Evolutionary conservation across 2,329 filamentous ascomycete species (phyloP), one percentile per base, ranked within the genome.

Genomic region (Hypoxylon sp.): DNA sequence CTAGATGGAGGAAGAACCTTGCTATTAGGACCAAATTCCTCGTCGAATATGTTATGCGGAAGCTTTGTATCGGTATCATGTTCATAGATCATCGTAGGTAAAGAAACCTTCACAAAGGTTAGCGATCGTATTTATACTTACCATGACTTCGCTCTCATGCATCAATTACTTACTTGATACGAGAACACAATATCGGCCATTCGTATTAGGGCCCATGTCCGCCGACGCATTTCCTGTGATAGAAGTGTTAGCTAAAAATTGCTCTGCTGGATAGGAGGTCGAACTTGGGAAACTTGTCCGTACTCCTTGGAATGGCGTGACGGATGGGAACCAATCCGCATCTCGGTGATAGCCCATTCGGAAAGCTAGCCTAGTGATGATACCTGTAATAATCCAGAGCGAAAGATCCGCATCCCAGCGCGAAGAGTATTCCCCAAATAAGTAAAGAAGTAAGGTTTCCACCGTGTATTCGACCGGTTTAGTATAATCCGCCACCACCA

Each of bases 331-430:
- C 80, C 90, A 92, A 65, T 88, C 91, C 8, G 91, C 86, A 77
- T 95, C 93, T 67, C 93, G 86, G 74, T 95, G 93, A 73, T 94
- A 92, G 3, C 91, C 92, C 89, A 92, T 92, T 44, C 90, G 85
- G 79, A 91, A 80, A 74, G 88, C 83, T 78, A 88, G 79, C 79
- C 88, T 80, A 75, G 87, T 87, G 59, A 86, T 84, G 68, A 87
- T 73, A 8, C 85, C 84, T 79, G 81, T 80, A 67, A 89, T 86
- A 68, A 89, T 77, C 85, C 86, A 89, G 15, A 93, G 80, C 3
- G 90, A 88, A 29, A 91, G 81, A 74, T 94, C 92, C 3, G 91
- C 89, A 77, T 94, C 92, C 85, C 89, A 89, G 46, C 90, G 88
- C 11, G 89, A 88, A 7, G 89, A 89, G 75, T 92, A 92, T 76